Evolutionary conservation across 371 early-diverging fungal genomes (phyloP).

Genomic region (Coemansia sp.): DNA sequence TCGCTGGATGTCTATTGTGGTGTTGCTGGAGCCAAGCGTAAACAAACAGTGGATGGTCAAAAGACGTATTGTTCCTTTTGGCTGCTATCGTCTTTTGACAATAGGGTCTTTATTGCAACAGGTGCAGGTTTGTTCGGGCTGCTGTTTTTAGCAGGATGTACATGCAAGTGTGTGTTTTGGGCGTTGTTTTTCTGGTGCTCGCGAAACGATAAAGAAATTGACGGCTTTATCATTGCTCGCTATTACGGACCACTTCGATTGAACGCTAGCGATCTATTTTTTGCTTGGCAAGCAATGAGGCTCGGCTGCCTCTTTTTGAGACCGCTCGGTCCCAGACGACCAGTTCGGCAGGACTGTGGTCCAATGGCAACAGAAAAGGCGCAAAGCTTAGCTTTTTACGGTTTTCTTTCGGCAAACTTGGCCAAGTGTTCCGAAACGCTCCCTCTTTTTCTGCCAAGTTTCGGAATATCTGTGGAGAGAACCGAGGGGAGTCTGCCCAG

Average conservation of each 20-base stretch:
- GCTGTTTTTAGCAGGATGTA: too few relatives aligned
- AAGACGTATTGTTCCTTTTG: background rate
- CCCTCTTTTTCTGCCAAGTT: slow-evolving; percentile 19
- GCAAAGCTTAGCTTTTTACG: slow-evolving; percentile 3
- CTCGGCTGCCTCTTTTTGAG: background rate
- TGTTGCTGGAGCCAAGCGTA: background rate
- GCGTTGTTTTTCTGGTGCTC: background rate
- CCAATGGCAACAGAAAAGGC: background rate
- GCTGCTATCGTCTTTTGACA: background rate
- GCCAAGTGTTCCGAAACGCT: slow-evolving; percentile 1
- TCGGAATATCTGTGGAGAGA: slow-evolving; percentile 9
- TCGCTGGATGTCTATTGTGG: background rate
- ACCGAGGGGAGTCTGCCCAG: slow-evolving; percentile 1
- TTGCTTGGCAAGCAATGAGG: background rate
- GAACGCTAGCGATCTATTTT: background rate
- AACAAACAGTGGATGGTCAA: background rate
- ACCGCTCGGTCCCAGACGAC: background rate
- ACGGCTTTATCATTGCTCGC: background rate
- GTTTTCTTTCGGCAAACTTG: slow-evolving; percentile 11
- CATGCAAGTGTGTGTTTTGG: background rate
- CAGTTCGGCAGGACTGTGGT: background rate
- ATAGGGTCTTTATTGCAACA: background rate
- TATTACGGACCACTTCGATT: background rate
- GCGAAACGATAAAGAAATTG: background rate
- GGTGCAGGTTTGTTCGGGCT: too few relatives aligned